Evolutionary conservation across 257 asterid species (phyloP), one percentile per base, ranked within the genome.

Genomic region (Jaltomata sinuosa): DNA sequence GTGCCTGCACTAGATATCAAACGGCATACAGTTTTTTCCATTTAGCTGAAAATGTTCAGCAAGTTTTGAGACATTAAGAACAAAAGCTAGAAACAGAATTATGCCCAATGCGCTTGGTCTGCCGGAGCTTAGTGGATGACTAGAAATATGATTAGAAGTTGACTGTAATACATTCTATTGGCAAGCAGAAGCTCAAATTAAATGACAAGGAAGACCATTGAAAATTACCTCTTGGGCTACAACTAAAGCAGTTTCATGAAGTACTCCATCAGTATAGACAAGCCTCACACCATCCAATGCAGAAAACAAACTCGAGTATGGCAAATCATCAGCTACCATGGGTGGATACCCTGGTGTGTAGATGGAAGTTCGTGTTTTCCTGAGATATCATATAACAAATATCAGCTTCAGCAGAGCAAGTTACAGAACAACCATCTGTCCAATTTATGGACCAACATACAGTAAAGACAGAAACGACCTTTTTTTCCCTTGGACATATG

Each of bases 271-370:
- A 85, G 88, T 90, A 90, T 94, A 94, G 80, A 87, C 98, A 83
- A 94, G 90, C 54, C 87, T 93, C 32, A 90, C 92, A 83, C 93
- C 94, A 86, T 90, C 92, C 84, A 96, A 4, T 40, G 97, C 94
- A 87, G 97, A 89, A 81, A 81, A 36, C 88, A 93, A 85, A 54
- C 89, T 91, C 6, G 91, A 86, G 65, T 91, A 85, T 45, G 95
- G 87, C 82, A 96, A 93, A 80, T 96, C 99, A 77, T 89, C 88
- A 36, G 99, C 94, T 68, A 87, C 84, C 98, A 96, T 87, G 74
- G 98, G 97, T 79, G 99, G 99, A 90, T 89, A 80, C 84, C 99
- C 98, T 10, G 96, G 99, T 79, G 98, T 92, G 86, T 94, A 97
- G 88, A 96, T 94, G 85, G 97, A 96, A 40, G 99, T 96, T 81